Evolutionary conservation across 140 eudicot species (phyloP).

Genomic region (Anethum foeniculum): DNA sequence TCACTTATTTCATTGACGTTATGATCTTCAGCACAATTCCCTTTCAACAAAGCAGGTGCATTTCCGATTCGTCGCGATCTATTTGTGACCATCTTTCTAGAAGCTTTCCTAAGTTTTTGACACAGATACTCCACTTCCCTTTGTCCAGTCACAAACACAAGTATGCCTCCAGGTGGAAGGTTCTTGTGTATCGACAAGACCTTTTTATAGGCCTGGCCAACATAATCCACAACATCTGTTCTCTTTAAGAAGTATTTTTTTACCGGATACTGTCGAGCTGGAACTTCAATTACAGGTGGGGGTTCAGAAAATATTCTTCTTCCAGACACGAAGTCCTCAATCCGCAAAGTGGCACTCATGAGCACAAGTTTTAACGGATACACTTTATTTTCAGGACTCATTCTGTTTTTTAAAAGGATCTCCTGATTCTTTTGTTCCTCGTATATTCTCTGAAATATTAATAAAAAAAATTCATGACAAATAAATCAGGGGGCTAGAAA

Average conservation of each 20-base stretch:
- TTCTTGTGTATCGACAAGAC: slow-evolving; percentile 78
- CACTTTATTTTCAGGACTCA: slow-evolving; percentile 36
- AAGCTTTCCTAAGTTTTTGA: slow-evolving; percentile 62
- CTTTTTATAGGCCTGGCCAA: slow-evolving; percentile 88
- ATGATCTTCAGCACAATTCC: slow-evolving; percentile 25
- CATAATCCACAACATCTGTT: slow-evolving; percentile 72
- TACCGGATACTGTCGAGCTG: slow-evolving; percentile 80
- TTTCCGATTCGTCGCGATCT: slow-evolving; percentile 21
- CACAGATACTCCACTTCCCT: slow-evolving; percentile 86
- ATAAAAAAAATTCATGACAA: neutral
- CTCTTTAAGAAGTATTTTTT: slow-evolving; percentile 69
- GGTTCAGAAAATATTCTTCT: slow-evolving; percentile 48
- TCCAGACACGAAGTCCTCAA: slow-evolving; percentile 66
- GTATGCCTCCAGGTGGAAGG: slow-evolving; percentile 90
- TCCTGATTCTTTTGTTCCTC: slow-evolving; percentile 50
- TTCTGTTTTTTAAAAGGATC: slow-evolving; percentile 36
- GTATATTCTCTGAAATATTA: slow-evolving; percentile 40
- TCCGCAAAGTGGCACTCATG: slow-evolving; percentile 92
- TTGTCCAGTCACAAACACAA: slow-evolving; percentile 91
- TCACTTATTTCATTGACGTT: slow-evolving; percentile 68
- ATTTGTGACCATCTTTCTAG: slow-evolving; percentile 37
- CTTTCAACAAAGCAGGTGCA: slow-evolving; percentile 20
- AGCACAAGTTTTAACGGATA: slow-evolving; percentile 68
- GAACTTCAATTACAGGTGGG: slow-evolving; percentile 76
- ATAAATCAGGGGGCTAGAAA: neutral